Evolutionary conservation across 2,329 filamentous ascomycete species (phyloP), one percentile per base, ranked within the genome.

Genomic region (Escovopsis sp.): DNA sequence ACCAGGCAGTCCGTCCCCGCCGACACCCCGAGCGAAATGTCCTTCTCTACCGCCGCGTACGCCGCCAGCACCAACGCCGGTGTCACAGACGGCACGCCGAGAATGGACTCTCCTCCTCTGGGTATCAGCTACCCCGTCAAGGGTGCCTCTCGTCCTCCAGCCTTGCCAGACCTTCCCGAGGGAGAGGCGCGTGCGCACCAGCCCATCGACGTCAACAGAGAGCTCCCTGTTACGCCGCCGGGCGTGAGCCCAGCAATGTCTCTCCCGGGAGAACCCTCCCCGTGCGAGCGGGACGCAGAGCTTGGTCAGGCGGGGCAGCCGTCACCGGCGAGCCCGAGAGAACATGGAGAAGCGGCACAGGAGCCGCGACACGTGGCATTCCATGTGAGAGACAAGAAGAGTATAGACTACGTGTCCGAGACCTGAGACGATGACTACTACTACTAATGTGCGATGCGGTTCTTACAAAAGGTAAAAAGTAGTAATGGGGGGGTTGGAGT

Each of bases 1-100:
- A 33, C 36, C 31, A 41, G 47, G 16, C 17, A 39, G 37, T 4
- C 44, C 46, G 3, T 30, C 42, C 14, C 41, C 47, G 7, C 21
- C 8, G 21, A 25, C 8, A 34, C 31, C 6, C 42, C 35, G 12
- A 38, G 38, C 9, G 34, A 36, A 12, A 30, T 21, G 34, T 34
- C 2, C 27, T 38, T 35, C 35, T 31, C 27, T 27, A 27, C 18
- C 4, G 39, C 27, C 34, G 23, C 21, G 5, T 39, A 34, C 23
- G 33, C 23, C 14, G 31, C 9, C n/a, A 36, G 27, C 23, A 23
- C 29, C 18, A 27, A 21, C 26, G 25, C 25, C 19, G 26, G 21
- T 26, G 25, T 13, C 16, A 21, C 33, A 31, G 33, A 33, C 19
- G 39, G 35, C 10, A 30, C 37, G 15, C 35, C 36, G 10, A 34